phyloP scores from a whole-genome alignment of 441 rosid species.

The Bocquillonia castaneifolia region DNA sequence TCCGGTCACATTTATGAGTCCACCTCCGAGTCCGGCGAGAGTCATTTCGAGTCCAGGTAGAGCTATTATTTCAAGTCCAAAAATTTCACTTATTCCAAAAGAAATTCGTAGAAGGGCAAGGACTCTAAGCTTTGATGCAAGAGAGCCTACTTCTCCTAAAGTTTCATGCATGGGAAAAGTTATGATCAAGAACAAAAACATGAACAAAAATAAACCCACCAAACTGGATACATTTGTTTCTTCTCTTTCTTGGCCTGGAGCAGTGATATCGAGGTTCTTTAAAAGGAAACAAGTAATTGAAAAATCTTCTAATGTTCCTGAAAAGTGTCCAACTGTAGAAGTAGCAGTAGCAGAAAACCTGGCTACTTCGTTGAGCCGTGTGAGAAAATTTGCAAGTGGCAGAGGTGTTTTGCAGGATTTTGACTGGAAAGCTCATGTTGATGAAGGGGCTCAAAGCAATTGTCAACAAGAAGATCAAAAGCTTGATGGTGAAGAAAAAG shows the following conservation, averaged over 20 bases:
- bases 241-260: constrained; percentile 6
- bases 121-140: constrained; percentile 30
- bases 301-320: not conserved
- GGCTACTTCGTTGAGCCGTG: constrained; percentile 20
- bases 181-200: constrained; percentile 24
- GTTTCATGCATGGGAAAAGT: constrained; percentile 46
- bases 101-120: constrained; percentile 30
- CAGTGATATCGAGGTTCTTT: not conserved
- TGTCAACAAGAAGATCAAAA: not conserved
- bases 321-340: not conserved
- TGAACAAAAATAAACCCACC: constrained; percentile 12
- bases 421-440: constrained; percentile 27
- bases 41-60: constrained; percentile 5
- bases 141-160: constrained; percentile 43
- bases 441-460: not conserved
- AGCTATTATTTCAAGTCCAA: constrained; percentile 7
- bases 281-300: constrained; percentile 15
- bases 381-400: constrained; percentile 31
- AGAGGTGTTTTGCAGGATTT: constrained; percentile 30
- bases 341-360: not conserved
- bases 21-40: constrained; percentile 34
- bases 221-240: not conserved
- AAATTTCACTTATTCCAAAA: constrained; percentile 30
- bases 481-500: constrained; percentile 7
- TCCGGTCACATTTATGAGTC: constrained; percentile 30